These are phyloP conservation scores for Penicillium pulvis DNA, from an alignment of 495 filamentous ascomycete species.

Conservation along the genomic window DNA sequence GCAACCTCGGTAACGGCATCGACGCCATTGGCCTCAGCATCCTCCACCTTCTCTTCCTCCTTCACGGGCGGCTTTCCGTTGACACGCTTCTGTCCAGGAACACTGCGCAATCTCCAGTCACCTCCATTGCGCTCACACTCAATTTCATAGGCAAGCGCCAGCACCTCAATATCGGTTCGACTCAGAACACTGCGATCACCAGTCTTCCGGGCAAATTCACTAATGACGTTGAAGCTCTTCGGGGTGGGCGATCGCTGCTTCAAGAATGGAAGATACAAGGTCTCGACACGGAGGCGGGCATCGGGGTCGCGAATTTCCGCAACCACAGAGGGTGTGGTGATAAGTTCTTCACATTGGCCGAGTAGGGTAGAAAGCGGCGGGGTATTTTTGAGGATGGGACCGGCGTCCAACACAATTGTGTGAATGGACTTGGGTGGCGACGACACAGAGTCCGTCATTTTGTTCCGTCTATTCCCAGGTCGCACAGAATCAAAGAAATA, in stretches of 20 bases:
- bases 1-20: conserved; percentile 35
- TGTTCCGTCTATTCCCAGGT: conserved; percentile 6
- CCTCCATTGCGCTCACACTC: conserved; percentile 83
- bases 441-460: conserved; percentile 41
- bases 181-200: conserved; percentile 88
- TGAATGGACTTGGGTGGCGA: conserved; percentile 67
- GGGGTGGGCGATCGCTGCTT: conserved; percentile 71
- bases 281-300: conserved; percentile 77
- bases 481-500: conserved; percentile 1
- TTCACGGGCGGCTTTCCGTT: conserved; percentile 68
- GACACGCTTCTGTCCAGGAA: conserved; percentile 72
- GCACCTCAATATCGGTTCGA: conserved; percentile 80
- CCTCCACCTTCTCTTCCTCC: conserved; percentile 31
- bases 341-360: conserved; percentile 70
- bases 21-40: conserved; percentile 28
- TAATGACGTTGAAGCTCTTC: conserved; percentile 75
- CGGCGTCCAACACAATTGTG: conserved; percentile 86
- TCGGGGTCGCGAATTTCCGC: conserved; percentile 87
- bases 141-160: conserved; percentile 90
- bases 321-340: conserved; percentile 85
- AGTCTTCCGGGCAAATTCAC: conserved; percentile 83
- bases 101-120: conserved; percentile 76
- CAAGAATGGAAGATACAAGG: conserved; percentile 79
- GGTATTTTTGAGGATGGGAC: conserved; percentile 88
- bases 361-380: conserved; percentile 78